Evolutionary conservation across 2,329 filamentous ascomycete species (phyloP).

Genomic region (Colletotrichum acutatum): DNA sequence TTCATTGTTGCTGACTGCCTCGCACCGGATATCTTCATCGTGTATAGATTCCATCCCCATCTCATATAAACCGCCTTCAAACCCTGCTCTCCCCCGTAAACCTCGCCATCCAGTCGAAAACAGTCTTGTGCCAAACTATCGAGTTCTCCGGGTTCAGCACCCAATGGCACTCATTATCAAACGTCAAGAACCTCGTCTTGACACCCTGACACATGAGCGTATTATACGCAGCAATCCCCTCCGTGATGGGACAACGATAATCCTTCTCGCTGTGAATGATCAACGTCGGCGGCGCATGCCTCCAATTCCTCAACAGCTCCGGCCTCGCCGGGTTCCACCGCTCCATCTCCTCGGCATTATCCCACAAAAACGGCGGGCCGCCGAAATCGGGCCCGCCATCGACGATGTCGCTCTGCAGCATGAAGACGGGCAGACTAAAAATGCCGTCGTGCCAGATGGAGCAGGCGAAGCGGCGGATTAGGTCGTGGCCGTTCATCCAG

Average conservation of each 20-base stretch:
- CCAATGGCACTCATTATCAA: conserved; percentile 80
- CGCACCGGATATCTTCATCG: background rate
- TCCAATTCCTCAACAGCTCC: conserved; percentile 67
- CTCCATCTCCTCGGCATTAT: conserved; percentile 56
- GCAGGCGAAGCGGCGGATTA: conserved; percentile 55
- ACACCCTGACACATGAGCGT: conserved; percentile 75
- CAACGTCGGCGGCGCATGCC: conserved; percentile 71
- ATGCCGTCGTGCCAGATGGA: conserved; percentile 62
- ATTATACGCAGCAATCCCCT: conserved; percentile 77
- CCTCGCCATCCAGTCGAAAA: conserved; percentile 75
- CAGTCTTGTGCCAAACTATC: conserved; percentile 74
- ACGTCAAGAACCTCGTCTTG: conserved; percentile 76
- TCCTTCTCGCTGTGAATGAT: conserved; percentile 79
- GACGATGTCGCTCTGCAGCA: conserved; percentile 41
- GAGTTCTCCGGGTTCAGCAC: conserved; percentile 76
- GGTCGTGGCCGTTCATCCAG: conserved; percentile 65
- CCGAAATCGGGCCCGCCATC: conserved; percentile 49
- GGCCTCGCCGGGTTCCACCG: conserved; percentile 61
- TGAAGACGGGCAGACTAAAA: conserved; percentile 45
- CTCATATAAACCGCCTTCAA: background rate
- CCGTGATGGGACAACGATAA: conserved; percentile 61
- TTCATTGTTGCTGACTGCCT: background rate
- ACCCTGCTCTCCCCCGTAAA: conserved; percentile 43
- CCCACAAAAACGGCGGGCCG: conserved; percentile 56
- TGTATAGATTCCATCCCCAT: background rate